Conservation (phyloP, 495 filamentous ascomycete species). For the Massariosphaeria phaeospora region DNA sequence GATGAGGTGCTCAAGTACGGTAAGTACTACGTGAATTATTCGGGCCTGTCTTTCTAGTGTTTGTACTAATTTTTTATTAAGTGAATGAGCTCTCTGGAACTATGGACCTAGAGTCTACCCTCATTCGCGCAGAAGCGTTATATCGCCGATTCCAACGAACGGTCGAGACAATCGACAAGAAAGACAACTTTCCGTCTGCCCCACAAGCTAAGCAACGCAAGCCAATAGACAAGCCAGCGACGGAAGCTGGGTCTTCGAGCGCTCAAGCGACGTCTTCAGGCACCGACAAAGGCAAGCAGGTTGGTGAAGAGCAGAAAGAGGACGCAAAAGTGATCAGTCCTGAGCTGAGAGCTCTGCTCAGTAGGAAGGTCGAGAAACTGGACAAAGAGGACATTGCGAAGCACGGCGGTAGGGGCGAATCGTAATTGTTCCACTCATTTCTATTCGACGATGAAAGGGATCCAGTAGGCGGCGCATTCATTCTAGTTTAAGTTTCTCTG, state of each 20-base stretch:
- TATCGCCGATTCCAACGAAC: conserved; percentile 82
- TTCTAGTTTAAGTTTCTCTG: not conserved
- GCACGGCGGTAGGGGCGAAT: conserved; percentile 40
- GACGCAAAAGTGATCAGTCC: conserved; percentile 69
- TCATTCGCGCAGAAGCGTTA: conserved; percentile 80
- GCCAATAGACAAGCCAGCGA: conserved; percentile 25
- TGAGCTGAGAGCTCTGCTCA: conserved; percentile 71
- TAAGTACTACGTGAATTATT: conserved; percentile 43
- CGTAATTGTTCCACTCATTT: no score
- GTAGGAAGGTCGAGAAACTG: conserved; percentile 62
- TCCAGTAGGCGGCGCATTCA: not conserved
- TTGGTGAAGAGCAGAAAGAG: conserved; percentile 33
- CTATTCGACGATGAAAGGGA: not conserved
- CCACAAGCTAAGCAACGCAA: conserved; percentile 52
- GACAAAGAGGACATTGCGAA: conserved; percentile 48
- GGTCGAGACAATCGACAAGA: conserved; percentile 82
- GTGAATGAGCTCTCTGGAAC: conserved; percentile 93
- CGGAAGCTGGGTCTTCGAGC: conserved; percentile 16
- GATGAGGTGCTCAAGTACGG: conserved; percentile 96
- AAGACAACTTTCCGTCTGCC: conserved; percentile 71
- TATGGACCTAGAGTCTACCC: conserved; percentile 79
- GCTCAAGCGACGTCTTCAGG: conserved; percentile 24
- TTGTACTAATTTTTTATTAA: conserved; percentile 33
- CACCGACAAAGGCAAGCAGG: conserved; percentile 31
- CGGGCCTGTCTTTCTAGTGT: not conserved